Percentiles rank a stretch among this genome's conserved stretches.
Conservation (phyloP, 2,329 filamentous ascomycete species). For the Lasiodiplodia sp. region DNA sequence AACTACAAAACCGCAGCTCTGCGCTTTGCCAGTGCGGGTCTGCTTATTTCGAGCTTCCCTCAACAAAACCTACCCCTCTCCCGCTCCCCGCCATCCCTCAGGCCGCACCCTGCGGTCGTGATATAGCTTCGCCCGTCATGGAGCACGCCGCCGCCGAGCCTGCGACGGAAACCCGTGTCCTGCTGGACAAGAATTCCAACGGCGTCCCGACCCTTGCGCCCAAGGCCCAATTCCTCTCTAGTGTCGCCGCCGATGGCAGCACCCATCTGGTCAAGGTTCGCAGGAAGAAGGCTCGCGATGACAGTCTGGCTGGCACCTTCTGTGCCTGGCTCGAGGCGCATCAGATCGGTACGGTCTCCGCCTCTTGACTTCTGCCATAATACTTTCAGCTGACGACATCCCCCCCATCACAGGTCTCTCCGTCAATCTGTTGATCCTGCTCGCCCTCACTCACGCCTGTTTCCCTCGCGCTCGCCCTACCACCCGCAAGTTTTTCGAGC, state of each 20-base stretch:
- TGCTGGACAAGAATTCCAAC: conserved; percentile 25
- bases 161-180: conserved; percentile 24
- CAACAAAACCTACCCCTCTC: conserved; percentile 7
- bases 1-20: conserved; percentile 23
- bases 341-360: conserved; percentile 72
- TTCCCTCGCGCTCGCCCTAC: conserved; percentile 80
- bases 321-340: conserved; percentile 77
- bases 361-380: background rate
- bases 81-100: background rate
- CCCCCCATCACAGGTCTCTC: conserved; percentile 69
- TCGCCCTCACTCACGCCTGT: conserved; percentile 81
- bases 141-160: conserved; percentile 24
- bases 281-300: conserved; percentile 67
- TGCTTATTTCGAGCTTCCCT: conserved; percentile 17
- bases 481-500: conserved; percentile 86
- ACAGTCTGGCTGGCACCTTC: conserved; percentile 67
- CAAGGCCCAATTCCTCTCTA: conserved; percentile 17
- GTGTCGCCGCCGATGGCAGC: conserved; percentile 8
- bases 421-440: conserved; percentile 82
- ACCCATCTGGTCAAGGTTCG: conserved; percentile 57
- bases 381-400: background rate
- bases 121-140: conserved; percentile 24
- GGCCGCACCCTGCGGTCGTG: conserved; percentile 18
- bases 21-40: conserved; percentile 22
- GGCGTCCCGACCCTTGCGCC: conserved; percentile 9